Percentiles rank a stretch among this genome's conserved stretches.
Evolutionary conservation across 2,329 filamentous ascomycete species (phyloP).

Genomic region (Colletotrichum simmondsii): DNA sequence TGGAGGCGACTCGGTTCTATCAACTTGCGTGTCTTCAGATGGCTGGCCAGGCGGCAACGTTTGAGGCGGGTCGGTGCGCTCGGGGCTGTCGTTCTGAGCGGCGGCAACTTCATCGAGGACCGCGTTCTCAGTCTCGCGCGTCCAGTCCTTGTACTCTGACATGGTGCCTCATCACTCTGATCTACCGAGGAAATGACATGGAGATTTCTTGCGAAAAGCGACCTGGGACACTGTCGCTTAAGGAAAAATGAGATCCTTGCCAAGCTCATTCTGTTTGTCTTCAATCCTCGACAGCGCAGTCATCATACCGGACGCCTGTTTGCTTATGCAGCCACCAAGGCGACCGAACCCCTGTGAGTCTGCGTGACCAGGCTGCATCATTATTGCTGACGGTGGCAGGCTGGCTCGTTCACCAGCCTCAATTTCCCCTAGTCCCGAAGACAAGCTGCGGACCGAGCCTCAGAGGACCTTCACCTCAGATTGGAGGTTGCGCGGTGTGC

Average conservation of each 20-base stretch:
- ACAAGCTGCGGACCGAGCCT: slow-evolving; percentile 9
- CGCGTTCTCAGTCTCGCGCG: slow-evolving; percentile 19
- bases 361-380: slow-evolving; percentile 8
- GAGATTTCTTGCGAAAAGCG: not conserved
- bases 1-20: not conserved
- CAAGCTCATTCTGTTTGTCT: not conserved
- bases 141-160: slow-evolving; percentile 9
- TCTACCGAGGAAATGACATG: not conserved
- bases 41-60: not conserved
- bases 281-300: slow-evolving; percentile 1
- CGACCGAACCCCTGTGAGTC: not conserved
- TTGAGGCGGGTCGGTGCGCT: not conserved
- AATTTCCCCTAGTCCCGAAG: not conserved
- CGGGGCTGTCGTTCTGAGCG: slow-evolving; percentile 6
- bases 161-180: not conserved
- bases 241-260: too few species aligned
- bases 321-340: slow-evolving; percentile 11
- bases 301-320: not conserved
- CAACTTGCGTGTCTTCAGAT: slow-evolving; percentile 6
- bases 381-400: slow-evolving; percentile 10
- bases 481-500: not conserved
- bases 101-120: slow-evolving; percentile 12
- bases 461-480: not conserved
- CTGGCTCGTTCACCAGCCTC: not conserved
- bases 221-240: not conserved